Conservation (phyloP, 2,329 filamentous ascomycete species). For the Epichloe uncinata region DNA sequence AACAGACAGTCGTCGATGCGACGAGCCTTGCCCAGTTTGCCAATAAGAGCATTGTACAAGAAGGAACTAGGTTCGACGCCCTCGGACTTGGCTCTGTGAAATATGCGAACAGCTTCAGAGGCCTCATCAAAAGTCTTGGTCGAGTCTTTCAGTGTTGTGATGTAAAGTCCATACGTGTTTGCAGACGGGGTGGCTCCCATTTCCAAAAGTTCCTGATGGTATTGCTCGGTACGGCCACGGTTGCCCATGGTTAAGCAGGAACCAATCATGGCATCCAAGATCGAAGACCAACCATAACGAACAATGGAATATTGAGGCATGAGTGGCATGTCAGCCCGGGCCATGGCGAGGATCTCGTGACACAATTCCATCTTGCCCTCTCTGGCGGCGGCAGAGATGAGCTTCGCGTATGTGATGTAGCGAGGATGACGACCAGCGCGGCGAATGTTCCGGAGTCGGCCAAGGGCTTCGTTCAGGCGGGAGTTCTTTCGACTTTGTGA, state of each 20-base stretch:
- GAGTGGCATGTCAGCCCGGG: conserved; percentile 75
- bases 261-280: conserved; percentile 91
- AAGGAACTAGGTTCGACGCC: conserved; percentile 94
- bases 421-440: conserved; percentile 81
- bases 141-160: conserved; percentile 96
- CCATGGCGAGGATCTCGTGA: conserved; percentile 79
- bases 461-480: conserved; percentile 66
- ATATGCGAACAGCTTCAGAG: conserved; percentile 93
- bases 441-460: conserved; percentile 83
- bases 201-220: conserved; percentile 79
- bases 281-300: conserved; percentile 90
- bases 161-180: conserved; percentile 97
- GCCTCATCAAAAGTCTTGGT: conserved; percentile 97
- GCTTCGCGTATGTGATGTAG: conserved; percentile 93
- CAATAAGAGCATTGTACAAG: conserved; percentile 94
- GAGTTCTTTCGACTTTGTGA: conserved; percentile 58
- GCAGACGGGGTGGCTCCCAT: conserved; percentile 88
- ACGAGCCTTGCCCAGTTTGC: conserved; percentile 93
- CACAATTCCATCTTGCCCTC: conserved; percentile 70
- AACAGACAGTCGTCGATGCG: conserved; percentile 96
- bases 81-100: conserved; percentile 83
- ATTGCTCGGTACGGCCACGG: conserved; percentile 68
- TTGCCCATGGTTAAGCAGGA: conserved; percentile 76
- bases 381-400: conserved; percentile 81
- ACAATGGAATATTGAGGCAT: conserved; percentile 75